Evolutionary conservation across 805 yeast genomes (phyloP).

Genomic region (Clavispora carvajalis): DNA sequence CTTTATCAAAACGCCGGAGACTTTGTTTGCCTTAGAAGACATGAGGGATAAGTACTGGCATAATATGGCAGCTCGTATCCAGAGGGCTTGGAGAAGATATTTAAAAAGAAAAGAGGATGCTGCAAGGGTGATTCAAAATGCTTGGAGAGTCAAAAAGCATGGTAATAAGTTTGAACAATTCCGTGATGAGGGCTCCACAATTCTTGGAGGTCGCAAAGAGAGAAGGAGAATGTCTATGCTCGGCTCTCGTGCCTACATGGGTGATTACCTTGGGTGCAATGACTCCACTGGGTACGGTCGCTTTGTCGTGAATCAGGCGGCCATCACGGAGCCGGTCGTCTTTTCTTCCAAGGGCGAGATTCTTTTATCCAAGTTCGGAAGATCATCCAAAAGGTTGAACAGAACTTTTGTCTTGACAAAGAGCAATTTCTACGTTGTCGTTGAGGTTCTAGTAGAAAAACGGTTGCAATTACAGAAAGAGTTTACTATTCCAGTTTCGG

Average conservation of each 20-base stretch:
- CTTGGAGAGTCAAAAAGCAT: slow-evolving; percentile 75
- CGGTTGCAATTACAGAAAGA: slow-evolving; percentile 57
- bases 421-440: slow-evolving; percentile 59
- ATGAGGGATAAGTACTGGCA: slow-evolving; percentile 98
- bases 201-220: slow-evolving; percentile 73
- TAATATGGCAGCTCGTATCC: slow-evolving; percentile 95
- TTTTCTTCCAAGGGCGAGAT: slow-evolving; percentile 83
- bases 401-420: slow-evolving; percentile 69
- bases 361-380: slow-evolving; percentile 80
- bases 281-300: slow-evolving; percentile 66
- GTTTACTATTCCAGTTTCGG: slow-evolving; percentile 51
- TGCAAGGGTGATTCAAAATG: slow-evolving; percentile 73
- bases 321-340: slow-evolving; percentile 62
- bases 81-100: slow-evolving; percentile 92
- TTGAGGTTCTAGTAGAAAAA: slow-evolving; percentile 63
- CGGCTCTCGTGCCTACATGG: slow-evolving; percentile 86
- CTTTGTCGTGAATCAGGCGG: slow-evolving; percentile 62
- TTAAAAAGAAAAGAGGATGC: slow-evolving; percentile 78
- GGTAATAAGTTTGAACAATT: slow-evolving; percentile 80
- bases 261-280: slow-evolving; percentile 90
- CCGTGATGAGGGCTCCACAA: slow-evolving; percentile 74
- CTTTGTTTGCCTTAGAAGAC: slow-evolving; percentile 89
- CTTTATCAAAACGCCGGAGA: slow-evolving; percentile 95
- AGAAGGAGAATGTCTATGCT: slow-evolving; percentile 83
- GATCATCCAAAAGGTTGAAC: slow-evolving; percentile 77